phyloP scores from a whole-genome alignment of 306 rosid genomes.

The Arachis stenosperma region DNA sequence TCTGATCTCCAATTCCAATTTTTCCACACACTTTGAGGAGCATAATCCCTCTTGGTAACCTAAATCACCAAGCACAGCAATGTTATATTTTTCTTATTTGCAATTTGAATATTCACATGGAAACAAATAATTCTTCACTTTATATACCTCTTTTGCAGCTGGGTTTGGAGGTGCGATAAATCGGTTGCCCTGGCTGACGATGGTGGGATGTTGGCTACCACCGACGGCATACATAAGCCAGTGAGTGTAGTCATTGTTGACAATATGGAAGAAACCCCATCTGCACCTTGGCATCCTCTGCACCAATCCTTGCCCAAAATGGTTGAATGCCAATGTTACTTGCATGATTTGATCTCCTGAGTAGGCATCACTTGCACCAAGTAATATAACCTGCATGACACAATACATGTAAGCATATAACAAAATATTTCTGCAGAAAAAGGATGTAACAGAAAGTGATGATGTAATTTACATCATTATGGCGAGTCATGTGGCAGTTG shows the following conservation, averaged over 20 bases:
- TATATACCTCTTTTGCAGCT: conserved; percentile 51
- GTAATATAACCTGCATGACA: conserved; percentile 52
- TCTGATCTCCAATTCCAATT: conserved; percentile 65
- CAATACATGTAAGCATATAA: background rate
- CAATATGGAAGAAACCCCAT: conserved; percentile 59
- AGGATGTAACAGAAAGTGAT: background rate
- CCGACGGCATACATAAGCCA: conserved; percentile 69
- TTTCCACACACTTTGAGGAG: conserved; percentile 52
- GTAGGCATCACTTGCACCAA: conserved; percentile 54
- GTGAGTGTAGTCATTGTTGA: conserved; percentile 65
- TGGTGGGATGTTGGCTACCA: conserved; percentile 61
- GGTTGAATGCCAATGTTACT: conserved; percentile 61
- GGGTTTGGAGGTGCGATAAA: conserved; percentile 42
- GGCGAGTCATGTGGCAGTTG: conserved; percentile 54
- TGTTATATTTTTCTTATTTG: background rate
- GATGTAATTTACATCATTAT: conserved; percentile 49
- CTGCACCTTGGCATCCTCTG: conserved; percentile 71
- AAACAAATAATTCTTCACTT: background rate
- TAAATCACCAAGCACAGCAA: conserved; percentile 13
- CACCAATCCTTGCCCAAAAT: conserved; percentile 60
- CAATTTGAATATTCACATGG: conserved; percentile 5
- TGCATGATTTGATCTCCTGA: conserved; percentile 45
- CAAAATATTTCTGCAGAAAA: background rate
- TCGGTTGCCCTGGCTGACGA: conserved; percentile 64
- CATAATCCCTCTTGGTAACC: conserved; percentile 62